Percentiles rank a stretch among this genome's conserved stretches.
phyloP scores from a whole-genome alignment of 805 yeast genomes.

The Naumovozyma baii region DNA sequence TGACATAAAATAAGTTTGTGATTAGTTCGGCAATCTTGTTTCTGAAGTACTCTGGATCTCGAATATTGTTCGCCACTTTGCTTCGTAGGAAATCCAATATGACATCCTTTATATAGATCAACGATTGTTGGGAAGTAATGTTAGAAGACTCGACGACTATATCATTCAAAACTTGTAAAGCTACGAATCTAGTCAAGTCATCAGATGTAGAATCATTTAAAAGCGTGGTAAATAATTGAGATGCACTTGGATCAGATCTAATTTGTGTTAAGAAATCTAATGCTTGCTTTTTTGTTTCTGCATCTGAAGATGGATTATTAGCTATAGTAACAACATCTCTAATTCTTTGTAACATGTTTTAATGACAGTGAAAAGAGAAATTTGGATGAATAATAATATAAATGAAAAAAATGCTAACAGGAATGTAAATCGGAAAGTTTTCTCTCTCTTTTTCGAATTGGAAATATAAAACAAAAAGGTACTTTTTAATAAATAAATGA shows the following conservation, averaged over 20 bases:
- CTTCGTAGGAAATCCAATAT: conserved; percentile 18
- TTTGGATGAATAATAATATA: no score
- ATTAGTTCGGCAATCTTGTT: conserved; percentile 28
- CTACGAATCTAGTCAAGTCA: conserved; percentile 26
- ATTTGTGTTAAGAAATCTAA: conserved; percentile 25
- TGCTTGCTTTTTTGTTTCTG: conserved; percentile 49
- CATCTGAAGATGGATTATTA: conserved; percentile 56
- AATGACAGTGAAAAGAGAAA: not conserved
- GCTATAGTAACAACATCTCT: conserved; percentile 85
- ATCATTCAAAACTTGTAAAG: conserved; percentile 26
- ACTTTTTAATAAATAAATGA: no score
- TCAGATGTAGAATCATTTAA: conserved; percentile 19
- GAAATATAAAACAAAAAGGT: no score
- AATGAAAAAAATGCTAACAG: not conserved
- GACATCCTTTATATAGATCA: conserved; percentile 17
- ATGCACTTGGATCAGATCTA: conserved; percentile 20
- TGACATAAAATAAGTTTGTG: conserved; percentile 25
- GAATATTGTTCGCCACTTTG: conserved; percentile 11
- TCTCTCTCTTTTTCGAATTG: no score
- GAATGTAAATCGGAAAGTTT: not conserved
- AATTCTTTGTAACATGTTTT: conserved; percentile 41
- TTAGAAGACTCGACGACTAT: conserved; percentile 8
- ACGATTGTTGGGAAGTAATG: conserved; percentile 5
- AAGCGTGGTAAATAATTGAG: conserved; percentile 20
- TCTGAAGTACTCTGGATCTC: conserved; percentile 27